A percentile compares a stretch with the other conserved stretches of the same genome.
Conservation (phyloP, 2,329 filamentous ascomycete genomes). For the Penicillium sp. region DNA sequence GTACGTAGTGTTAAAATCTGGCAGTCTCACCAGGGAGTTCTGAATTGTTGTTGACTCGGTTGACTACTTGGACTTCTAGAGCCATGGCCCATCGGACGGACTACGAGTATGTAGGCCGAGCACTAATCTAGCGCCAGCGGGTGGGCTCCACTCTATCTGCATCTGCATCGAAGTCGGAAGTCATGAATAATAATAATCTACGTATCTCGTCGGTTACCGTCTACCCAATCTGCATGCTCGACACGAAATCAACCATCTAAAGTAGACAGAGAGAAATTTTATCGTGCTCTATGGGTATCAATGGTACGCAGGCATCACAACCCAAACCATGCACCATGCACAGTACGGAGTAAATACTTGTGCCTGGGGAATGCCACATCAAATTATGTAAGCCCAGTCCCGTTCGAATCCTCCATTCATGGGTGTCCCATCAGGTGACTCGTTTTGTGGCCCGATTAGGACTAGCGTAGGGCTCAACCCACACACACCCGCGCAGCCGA, state of each 20-base stretch:
- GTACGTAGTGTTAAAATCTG: neutral
- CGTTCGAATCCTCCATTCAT: neutral
- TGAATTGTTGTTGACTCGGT: too few species aligned
- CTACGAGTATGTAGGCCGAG: neutral
- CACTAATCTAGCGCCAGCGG: neutral
- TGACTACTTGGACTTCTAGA: neutral
- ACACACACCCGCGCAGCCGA: slow-evolving; percentile 45
- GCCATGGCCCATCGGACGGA: neutral
- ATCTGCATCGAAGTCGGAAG: neutral
- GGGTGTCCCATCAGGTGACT: slow-evolving; percentile 14
- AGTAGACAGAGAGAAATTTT: too few species aligned
- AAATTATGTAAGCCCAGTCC: neutral
- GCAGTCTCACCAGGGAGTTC: neutral
- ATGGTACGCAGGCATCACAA: too few species aligned
- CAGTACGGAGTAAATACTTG: neutral
- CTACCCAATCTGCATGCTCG: too few species aligned
- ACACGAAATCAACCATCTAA: too few species aligned
- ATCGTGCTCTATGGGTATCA: too few species aligned
- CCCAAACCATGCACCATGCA: too few species aligned
- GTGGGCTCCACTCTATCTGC: neutral
- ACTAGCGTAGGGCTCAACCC: slow-evolving; percentile 50
- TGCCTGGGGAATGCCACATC: neutral
- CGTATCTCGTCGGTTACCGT: too few species aligned
- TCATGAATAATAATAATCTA: neutral
- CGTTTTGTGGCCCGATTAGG: slow-evolving; percentile 19